These are phyloP conservation scores for Diaporthe sp. DNA, from an alignment of 2,329 filamentous ascomycete species.

Conservation along the genomic window DNA sequence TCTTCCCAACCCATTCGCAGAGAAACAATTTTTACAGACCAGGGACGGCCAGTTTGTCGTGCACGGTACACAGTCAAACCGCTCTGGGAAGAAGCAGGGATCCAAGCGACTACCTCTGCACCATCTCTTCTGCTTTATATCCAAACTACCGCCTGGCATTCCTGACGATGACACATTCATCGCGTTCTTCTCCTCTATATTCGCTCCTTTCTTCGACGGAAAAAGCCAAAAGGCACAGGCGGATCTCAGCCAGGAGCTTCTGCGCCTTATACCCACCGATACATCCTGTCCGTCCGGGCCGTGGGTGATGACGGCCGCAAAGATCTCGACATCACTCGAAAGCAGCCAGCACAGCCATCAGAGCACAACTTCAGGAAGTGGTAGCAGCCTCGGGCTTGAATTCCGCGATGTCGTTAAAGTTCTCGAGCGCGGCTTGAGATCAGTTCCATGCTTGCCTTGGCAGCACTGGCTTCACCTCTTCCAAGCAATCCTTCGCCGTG, in stretches of 20 bases:
- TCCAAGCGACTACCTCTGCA: constrained; percentile 72
- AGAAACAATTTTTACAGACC: constrained; percentile 68
- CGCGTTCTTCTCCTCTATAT: constrained; percentile 63
- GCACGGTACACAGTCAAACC: constrained; percentile 75
- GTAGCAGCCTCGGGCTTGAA: constrained; percentile 72
- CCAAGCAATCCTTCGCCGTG: constrained; percentile 66
- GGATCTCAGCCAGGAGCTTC: constrained; percentile 65
- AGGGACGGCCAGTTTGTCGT: constrained; percentile 71
- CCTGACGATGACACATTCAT: constrained; percentile 61
- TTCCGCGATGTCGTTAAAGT: constrained; percentile 79
- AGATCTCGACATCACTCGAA: constrained; percentile 59
- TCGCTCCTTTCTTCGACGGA: constrained; percentile 71
- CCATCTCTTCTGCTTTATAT: constrained; percentile 75
- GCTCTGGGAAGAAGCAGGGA: constrained; percentile 64
- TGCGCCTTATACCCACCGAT: constrained; percentile 63
- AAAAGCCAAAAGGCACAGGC: constrained; percentile 59
- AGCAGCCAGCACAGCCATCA: constrained; percentile 54
- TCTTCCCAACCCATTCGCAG: constrained; percentile 70
- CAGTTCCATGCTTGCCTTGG: constrained; percentile 62
- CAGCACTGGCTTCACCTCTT: constrained; percentile 69
- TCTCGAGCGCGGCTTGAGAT: constrained; percentile 71
- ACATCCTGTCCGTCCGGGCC: constrained; percentile 61
- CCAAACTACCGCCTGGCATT: constrained; percentile 61
- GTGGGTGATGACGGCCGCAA: constrained; percentile 66
- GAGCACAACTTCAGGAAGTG: constrained; percentile 55